phyloP scores from a whole-genome alignment of 495 filamentous ascomycete species.

The Neurospora sp. region DNA sequence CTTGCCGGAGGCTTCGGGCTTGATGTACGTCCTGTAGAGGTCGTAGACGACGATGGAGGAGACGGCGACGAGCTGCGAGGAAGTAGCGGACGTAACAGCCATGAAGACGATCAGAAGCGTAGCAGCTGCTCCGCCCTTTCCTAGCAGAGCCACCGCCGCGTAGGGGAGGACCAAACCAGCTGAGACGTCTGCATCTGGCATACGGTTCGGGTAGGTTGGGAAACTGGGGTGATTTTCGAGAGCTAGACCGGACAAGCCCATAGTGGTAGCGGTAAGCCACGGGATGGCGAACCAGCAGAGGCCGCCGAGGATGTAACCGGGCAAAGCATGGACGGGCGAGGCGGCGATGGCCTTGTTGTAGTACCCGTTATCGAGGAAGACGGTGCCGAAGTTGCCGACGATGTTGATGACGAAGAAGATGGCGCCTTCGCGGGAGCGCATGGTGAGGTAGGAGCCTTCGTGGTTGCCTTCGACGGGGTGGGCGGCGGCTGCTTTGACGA shows the following conservation, averaged over 20 bases:
- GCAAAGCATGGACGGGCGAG: slow-evolving; percentile 76
- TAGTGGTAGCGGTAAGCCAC: slow-evolving; percentile 85
- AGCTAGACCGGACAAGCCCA: slow-evolving; percentile 83
- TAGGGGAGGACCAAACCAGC: slow-evolving; percentile 85
- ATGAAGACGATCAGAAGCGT: slow-evolving; percentile 88
- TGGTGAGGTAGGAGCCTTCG: slow-evolving; percentile 79
- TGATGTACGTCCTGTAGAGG: slow-evolving; percentile 65
- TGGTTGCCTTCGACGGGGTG: slow-evolving; percentile 84
- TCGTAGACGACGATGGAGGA: slow-evolving; percentile 92
- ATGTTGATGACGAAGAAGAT: slow-evolving; percentile 98
- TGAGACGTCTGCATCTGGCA: slow-evolving; percentile 64
- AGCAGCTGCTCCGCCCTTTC: slow-evolving; percentile 75
- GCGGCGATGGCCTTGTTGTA: slow-evolving; percentile 97
- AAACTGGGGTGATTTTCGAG: slow-evolving; percentile 67
- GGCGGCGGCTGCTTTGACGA: slow-evolving; percentile 55
- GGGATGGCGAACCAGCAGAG: slow-evolving; percentile 94
- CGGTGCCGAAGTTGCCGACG: slow-evolving; percentile 72
- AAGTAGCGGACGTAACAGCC: slow-evolving; percentile 87
- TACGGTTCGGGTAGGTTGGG: slow-evolving; percentile 61
- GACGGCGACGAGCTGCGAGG: slow-evolving; percentile 84
- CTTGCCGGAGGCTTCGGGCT: slow-evolving; percentile 57
- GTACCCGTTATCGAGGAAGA: slow-evolving; percentile 74
- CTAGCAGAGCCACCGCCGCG: slow-evolving; percentile 80
- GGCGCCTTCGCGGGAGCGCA: slow-evolving; percentile 75
- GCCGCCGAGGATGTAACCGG: slow-evolving; percentile 86